A percentile compares a stretch with the other conserved stretches of the same genome.
Conservation (phyloP, 352 stramenopile species). For the Globisporangium spinosum region DNA sequence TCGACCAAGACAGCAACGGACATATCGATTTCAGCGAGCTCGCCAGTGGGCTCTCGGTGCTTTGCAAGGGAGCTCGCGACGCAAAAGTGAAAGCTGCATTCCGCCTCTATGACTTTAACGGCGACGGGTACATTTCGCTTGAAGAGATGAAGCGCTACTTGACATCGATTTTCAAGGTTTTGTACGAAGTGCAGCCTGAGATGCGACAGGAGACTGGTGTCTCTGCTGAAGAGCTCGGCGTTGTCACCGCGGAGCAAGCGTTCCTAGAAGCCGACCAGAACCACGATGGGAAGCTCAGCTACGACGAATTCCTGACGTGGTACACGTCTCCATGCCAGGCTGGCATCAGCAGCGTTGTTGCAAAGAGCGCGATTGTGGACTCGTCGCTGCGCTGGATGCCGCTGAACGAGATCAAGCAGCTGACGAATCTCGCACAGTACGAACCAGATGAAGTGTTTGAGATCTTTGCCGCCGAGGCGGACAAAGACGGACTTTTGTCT, state of each 20-base stretch:
- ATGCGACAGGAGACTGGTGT: constrained; percentile 66
- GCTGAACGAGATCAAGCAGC: constrained; percentile 75
- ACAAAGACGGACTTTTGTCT: constrained; percentile 69
- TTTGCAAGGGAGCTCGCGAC: constrained; percentile 77
- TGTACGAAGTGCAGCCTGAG: constrained; percentile 81
- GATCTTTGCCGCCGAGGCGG: constrained; percentile 74
- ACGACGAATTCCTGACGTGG: constrained; percentile 86
- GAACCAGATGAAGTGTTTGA: constrained; percentile 85
- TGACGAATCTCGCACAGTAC: constrained; percentile 76
- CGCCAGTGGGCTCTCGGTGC: constrained; percentile 73
- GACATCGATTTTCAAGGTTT: constrained; percentile 83
- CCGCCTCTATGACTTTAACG: constrained; percentile 83
- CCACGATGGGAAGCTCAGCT: constrained; percentile 77
- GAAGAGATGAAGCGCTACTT: constrained; percentile 88
- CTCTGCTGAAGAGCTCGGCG: constrained; percentile 65
- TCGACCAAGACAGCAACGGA: constrained; percentile 74
- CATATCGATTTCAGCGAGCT: constrained; percentile 87
- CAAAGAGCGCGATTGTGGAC: constrained; percentile 71
- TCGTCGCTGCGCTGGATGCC: constrained; percentile 80
- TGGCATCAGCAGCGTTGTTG: constrained; percentile 63
- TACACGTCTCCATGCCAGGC: constrained; percentile 71
- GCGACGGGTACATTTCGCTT: constrained; percentile 78
- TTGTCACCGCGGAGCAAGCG: constrained; percentile 80
- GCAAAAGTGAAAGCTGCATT: constrained; percentile 86
- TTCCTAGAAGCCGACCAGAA: constrained; percentile 84